Evolutionary conservation across 75 land plant species (phyloP), one percentile per base, ranked within the genome.

Genomic region (Picea glauca): DNA sequence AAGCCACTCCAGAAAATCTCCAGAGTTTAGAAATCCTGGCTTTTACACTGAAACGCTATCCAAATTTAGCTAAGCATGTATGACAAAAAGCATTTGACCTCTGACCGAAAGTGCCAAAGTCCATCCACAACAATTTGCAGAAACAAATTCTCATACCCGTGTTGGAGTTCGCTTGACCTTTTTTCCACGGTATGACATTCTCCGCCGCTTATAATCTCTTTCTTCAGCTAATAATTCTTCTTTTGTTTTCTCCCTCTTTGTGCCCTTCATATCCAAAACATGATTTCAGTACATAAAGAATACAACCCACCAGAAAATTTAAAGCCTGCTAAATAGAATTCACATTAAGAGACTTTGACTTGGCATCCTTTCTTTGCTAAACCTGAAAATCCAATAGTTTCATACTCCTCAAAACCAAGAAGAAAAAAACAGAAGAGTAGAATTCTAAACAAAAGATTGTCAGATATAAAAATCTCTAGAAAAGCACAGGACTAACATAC

Each of bases 131-230:
- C 59, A 74, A 57, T 18, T 75, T 30, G 2, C 54, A 43, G n/a
- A 21, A 75, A 58, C n/a, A 13, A 59, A 50, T 58, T 23, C 77
- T 26, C 73, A 30, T 50, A 92, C 99, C 93, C 92, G 77, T 58
- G 81, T 78, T 72, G 87, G 87, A 58, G 86, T 81, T 80, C 98
- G 86, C 77, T 92, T 92, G 65, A 81, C 78, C 84, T 96, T 96
- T 84, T 96, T 96, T 31, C 98, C 99, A 79, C 94, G 93, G 79
- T 96, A 96, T 58, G 99, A 96, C 93, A 91, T 92, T 72, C 99
- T 83, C 58, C 99, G 85, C 11, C 99, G 90, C 76, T 93, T 96
- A 78, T 96, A 96, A 78, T 96, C 98, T 74, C 99, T 90, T 81
- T 94, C 98, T 81, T 94, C 98, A 78, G 99, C 99, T 84, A 96